Base-by-base conservation (phyloP, 78 protist genomes). In the Dictyostelium citrinum region DNA sequence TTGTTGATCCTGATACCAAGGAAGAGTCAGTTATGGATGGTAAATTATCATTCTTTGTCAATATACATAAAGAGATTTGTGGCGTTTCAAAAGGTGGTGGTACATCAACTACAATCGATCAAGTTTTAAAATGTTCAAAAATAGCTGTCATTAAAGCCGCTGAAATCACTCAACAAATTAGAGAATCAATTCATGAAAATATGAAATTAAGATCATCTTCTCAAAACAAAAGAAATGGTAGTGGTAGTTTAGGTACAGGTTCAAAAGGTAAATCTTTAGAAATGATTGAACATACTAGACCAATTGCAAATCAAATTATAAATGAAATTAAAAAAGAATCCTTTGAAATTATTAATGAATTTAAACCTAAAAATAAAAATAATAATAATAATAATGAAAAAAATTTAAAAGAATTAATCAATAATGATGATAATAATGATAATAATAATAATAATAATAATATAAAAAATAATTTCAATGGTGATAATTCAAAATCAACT, bases 81-180 rank as follows among this genome's bases (percentile, higher is more conserved):
- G 95, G 84, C 45, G 79, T 96, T 20, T 90, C 90, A 43, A 97
- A 97, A 80, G 83, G 83, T 29, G 98, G 97, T 68, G 98, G 98
- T 20, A 83, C 80, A 10, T 68, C 96, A 7, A 91, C 97, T 5
- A 33, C 83, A 1, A 76, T 95, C 10, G 70, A 75, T 27, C 85
- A 80, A 20, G 84, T 95, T 24, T 39, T 79, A 31, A 81, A 90
- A 33, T 95, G 96, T 60, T 82, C 92, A 29, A 86, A 86, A 77
- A 93, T 93, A 0, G 84, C 96, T 3, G 81, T 88, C 3, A 79
- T 78, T 0, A 93, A 84, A 80, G 91, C 85, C 2, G 41, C 85
- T 20, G 93, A 88, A 33, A 78, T 88, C 39, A 88, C 93, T 20
- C 79, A 46, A 29, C 67, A 33, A 9, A 88, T 88, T n/a, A 88